Conservation (phyloP, 2,329 filamentous ascomycete genomes). For the Zymoseptoria brevis region DNA sequence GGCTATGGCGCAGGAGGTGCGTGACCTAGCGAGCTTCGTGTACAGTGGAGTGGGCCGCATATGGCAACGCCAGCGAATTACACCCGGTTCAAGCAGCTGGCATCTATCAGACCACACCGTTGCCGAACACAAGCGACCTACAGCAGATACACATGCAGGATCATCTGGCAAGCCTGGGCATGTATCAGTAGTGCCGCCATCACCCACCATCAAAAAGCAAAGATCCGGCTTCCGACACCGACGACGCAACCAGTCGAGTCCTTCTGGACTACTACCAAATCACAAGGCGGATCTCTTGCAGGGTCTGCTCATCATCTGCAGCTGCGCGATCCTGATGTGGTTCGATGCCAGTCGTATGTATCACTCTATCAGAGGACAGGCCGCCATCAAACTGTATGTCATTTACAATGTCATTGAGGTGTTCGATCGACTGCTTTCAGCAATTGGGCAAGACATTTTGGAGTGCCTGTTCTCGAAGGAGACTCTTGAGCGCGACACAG, state of each 20-base stretch:
- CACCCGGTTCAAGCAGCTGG: constrained; percentile 10
- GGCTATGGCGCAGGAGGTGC: constrained; percentile 61
- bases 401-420: constrained; percentile 98
- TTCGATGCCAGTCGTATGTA: constrained; percentile 98
- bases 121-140: constrained; percentile 5
- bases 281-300: constrained; percentile 95
- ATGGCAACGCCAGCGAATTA: constrained; percentile 47
- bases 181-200: constrained; percentile 2
- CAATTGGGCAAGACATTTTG: constrained; percentile 88
- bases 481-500: constrained; percentile 76
- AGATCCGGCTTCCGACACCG: constrained; percentile 49
- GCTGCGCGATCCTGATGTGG: constrained; percentile 75
- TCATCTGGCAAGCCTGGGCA: neutral
- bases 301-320: constrained; percentile 77
- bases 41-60: constrained; percentile 71
- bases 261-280: constrained; percentile 74
- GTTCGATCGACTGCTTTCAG: constrained; percentile 79
- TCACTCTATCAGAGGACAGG: constrained; percentile 91
- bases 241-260: constrained; percentile 70
- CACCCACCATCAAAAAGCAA: constrained; percentile 7
- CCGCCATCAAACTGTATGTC: constrained; percentile 95
- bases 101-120: constrained; percentile 9
- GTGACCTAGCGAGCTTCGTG: constrained; percentile 67
- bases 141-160: constrained; percentile 5
- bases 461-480: constrained; percentile 93